Evolutionary conservation across 1,139 yeast genomes (phyloP).

Genomic region (Candida mesenterica): DNA sequence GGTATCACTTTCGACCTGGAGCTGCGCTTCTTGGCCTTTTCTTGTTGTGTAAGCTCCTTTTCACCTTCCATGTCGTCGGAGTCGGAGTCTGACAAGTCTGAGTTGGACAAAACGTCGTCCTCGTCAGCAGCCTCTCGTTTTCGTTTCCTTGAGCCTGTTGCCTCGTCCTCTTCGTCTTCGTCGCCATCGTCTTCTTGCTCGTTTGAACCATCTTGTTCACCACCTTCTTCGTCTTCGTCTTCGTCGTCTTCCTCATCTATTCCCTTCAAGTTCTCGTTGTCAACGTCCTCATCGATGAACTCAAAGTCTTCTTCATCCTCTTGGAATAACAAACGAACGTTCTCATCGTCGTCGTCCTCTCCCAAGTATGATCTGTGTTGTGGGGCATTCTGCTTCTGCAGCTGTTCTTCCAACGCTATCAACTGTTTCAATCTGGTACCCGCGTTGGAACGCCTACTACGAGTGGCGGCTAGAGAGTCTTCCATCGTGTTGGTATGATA

Average conservation of each 20-base stretch:
- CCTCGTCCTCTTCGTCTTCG: conserved; percentile 18
- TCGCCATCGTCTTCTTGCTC: conserved; percentile 19
- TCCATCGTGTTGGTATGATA: conserved; percentile 15
- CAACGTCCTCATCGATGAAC: conserved; percentile 45
- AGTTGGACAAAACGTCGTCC: conserved; percentile 54
- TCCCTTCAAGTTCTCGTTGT: conserved; percentile 16
- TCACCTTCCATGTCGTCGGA: conserved; percentile 69
- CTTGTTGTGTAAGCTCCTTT: conserved; percentile 55
- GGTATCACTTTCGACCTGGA: conserved; percentile 41
- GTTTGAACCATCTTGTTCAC: conserved; percentile 1
- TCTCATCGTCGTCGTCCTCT: conserved; percentile 61
- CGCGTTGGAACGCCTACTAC: conserved; percentile 82
- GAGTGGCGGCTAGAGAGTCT: conserved; percentile 63
- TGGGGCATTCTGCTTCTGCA: conserved; percentile 6
- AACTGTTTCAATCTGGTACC: conserved; percentile 80
- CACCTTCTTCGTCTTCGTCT: conserved; percentile 18
- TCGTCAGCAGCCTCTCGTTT: conserved; percentile 13
- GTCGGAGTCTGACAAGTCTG: conserved; percentile 49
- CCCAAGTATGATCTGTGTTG: conserved; percentile 7
- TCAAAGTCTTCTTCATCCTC: conserved; percentile 85
- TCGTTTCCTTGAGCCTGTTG: conserved; percentile 20
- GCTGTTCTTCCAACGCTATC: conserved; percentile 63
- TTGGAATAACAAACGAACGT: conserved; percentile 69
- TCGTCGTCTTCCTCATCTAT: conserved; percentile 31
- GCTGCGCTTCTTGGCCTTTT: conserved; percentile 40